Evolutionary conservation across 495 filamentous ascomycete genomes (phyloP).

Genomic region (Neohortaea acidophila): DNA sequence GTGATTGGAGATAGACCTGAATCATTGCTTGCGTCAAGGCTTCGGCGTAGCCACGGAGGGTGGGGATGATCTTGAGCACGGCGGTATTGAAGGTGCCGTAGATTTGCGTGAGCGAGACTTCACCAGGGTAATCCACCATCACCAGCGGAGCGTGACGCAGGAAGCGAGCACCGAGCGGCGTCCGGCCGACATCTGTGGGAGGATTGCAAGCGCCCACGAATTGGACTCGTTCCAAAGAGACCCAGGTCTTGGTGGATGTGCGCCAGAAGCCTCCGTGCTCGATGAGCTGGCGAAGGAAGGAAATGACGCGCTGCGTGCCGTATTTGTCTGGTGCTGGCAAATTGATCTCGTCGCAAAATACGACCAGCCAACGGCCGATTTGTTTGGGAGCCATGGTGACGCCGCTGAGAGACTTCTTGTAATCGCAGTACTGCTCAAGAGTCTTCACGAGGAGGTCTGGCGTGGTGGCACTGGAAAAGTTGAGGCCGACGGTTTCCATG

Average conservation of each 20-base stretch:
- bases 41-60: constrained; percentile 87
- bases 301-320: constrained; percentile 90
- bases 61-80: constrained; percentile 87
- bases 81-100: constrained; percentile 98
- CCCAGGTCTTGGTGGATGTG: constrained; percentile 93
- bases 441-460: constrained; percentile 96
- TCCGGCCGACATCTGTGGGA: constrained; percentile 95
- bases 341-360: constrained; percentile 99
- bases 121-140: constrained; percentile 98
- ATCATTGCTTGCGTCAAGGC: constrained; percentile 96
- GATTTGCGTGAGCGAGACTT: constrained; percentile 84
- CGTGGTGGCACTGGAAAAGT: constrained; percentile 97
- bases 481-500: constrained; percentile 97
- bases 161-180: constrained; percentile 83
- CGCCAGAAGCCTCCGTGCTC: constrained; percentile 99
- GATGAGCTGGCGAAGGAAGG: constrained; percentile 89
- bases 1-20: constrained; percentile 85
- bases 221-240: constrained; percentile 91
- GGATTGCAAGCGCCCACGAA: constrained; percentile 99
- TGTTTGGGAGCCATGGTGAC: constrained; percentile 91
- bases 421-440: constrained; percentile 98
- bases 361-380: constrained; percentile 91
- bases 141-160: constrained; percentile 87
- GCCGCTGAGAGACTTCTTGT: constrained; percentile 92
- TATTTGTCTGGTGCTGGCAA: constrained; percentile 97